Evolutionary conservation across 2,329 filamentous ascomycete species (phyloP).

Genomic region (Verticillium nubilum): DNA sequence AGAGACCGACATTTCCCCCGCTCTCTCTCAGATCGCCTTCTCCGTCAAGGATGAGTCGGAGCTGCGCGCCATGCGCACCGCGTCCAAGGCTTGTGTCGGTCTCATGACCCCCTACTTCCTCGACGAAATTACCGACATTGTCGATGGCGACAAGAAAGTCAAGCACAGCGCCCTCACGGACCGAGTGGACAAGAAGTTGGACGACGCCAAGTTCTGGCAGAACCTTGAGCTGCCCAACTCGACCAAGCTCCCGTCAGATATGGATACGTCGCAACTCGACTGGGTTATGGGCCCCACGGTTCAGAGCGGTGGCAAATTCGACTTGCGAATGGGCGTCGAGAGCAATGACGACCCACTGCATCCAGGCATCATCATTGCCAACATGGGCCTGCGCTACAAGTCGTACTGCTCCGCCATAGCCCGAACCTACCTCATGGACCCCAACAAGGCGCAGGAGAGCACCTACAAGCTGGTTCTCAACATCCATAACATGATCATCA

Average conservation of each 20-base stretch:
- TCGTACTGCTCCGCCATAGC: conserved; percentile 91
- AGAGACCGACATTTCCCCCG: conserved; percentile 78
- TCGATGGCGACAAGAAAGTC: conserved; percentile 96
- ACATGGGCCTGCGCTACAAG: conserved; percentile 89
- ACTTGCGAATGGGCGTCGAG: conserved; percentile 73
- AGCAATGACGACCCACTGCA: conserved; percentile 80
- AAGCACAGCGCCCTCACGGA: conserved; percentile 82
- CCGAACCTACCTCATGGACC: conserved; percentile 92
- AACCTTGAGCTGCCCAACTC: conserved; percentile 63
- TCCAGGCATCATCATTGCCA: conserved; percentile 88
- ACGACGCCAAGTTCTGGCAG: conserved; percentile 91
- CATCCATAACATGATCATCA: conserved; percentile 85
- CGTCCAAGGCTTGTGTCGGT: conserved; percentile 88
- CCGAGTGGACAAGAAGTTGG: conserved; percentile 85
- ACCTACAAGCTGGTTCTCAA: conserved; percentile 86
- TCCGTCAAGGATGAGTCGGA: conserved; percentile 94
- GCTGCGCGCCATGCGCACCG: conserved; percentile 87
- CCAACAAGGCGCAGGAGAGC: conserved; percentile 90
- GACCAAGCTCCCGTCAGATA: conserved; percentile 76
- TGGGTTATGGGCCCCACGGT: conserved; percentile 90
- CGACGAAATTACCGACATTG: conserved; percentile 93
- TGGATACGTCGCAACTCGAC: conserved; percentile 84
- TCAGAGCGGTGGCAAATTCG: conserved; percentile 94
- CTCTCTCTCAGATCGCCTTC: conserved; percentile 78
- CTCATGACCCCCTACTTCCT: conserved; percentile 96